Base-by-base conservation (phyloP, 1,284 basidiomycete species). In the Rhodotorula sp. region DNA sequence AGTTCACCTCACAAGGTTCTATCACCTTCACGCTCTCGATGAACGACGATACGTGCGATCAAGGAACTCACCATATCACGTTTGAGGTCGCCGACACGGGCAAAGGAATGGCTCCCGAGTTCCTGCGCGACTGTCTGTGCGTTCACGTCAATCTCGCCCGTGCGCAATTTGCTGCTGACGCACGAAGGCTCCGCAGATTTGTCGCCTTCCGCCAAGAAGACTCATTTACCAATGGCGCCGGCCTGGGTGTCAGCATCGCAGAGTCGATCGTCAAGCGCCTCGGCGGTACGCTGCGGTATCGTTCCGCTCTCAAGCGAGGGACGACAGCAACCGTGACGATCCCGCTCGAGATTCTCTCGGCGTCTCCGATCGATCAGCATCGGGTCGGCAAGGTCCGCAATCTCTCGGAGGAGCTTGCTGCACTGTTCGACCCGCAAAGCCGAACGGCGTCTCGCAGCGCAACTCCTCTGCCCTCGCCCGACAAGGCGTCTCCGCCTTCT, bases 141-240 rank as follows among this genome's bases (percentile, higher is more conserved):
- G 61, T 21, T 17, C 23, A 12, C 25, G 34, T 42, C 23, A 13
- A 14, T 25, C 42, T 17, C 41, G 34, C n/a, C 46, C 57, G 5
- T 13, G 2, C 9, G 14, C 7, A 5, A 14, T 4, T n/a, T 3
- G 12, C 19, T 9, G 12, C 57, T 57, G 44, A 55, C 54, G 0
- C 17, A 13, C 34, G 13, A 7, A 41, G 27, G 7, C 44, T 7
- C 12, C 16, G 9, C 57, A 58, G 57, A 21, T 63, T 67, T 21
- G 63, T 60, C 10, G 53, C 70, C 10, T 72, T 72, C 49, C 53
- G 58, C 10, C 70, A 72, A 27, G 55, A n/a, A 17, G 66, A 74
- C 62, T 50, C 65, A 8, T 74, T 74, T 63, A 55, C 63, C 21
- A 58, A 59, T 25, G 73, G 73, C 21, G 70, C 73, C 14, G 73